Evolutionary conservation across 768 basidiomycete genomes (phyloP).

Genomic region (Jaapia argillacea): DNA sequence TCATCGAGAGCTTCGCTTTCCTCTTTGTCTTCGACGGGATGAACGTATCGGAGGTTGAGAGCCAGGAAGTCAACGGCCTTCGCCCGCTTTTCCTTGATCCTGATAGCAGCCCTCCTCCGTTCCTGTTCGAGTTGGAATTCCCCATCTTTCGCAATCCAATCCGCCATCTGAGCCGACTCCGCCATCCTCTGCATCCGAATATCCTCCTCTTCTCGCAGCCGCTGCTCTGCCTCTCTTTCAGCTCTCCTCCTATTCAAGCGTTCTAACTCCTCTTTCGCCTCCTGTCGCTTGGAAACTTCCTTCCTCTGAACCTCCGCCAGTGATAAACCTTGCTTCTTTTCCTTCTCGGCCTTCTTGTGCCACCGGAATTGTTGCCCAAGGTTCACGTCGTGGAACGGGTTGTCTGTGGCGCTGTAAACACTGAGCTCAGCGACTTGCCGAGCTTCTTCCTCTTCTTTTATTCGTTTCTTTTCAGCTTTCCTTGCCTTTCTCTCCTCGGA

Average conservation of each 20-base stretch:
- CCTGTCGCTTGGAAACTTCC: slow-evolving; percentile 74
- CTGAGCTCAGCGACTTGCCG: slow-evolving; percentile 91
- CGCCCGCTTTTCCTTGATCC: slow-evolving; percentile 91
- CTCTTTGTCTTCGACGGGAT: slow-evolving; percentile 57
- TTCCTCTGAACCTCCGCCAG: slow-evolving; percentile 67
- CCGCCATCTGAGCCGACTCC: slow-evolving; percentile 96
- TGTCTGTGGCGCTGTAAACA: slow-evolving; percentile 93
- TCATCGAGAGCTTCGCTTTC: slow-evolving; percentile 61
- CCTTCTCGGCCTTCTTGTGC: slow-evolving; percentile 98
- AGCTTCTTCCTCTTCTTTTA: slow-evolving; percentile 81
- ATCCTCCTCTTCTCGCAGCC: slow-evolving; percentile 88
- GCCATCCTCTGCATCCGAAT: slow-evolving; percentile 78
- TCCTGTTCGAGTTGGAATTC: slow-evolving; percentile 97
- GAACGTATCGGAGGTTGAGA: slow-evolving; percentile 89
- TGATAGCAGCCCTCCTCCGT: slow-evolving; percentile 79
- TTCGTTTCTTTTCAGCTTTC: slow-evolving; percentile 81
- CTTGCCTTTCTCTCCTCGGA: slow-evolving; percentile 79
- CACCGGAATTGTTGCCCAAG: slow-evolving; percentile 94
- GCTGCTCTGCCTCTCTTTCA: slow-evolving; percentile 85
- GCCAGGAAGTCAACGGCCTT: slow-evolving; percentile 99
- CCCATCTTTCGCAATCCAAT: slow-evolving; percentile 95
- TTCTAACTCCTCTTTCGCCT: slow-evolving; percentile 94
- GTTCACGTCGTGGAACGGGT: slow-evolving; percentile 97
- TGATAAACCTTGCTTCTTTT: slow-evolving; percentile 78
- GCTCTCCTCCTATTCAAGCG: slow-evolving; percentile 83